Base-by-base conservation (phyloP, 2,329 filamentous ascomycete species). In the Fonsecaea multimorphosa region DNA sequence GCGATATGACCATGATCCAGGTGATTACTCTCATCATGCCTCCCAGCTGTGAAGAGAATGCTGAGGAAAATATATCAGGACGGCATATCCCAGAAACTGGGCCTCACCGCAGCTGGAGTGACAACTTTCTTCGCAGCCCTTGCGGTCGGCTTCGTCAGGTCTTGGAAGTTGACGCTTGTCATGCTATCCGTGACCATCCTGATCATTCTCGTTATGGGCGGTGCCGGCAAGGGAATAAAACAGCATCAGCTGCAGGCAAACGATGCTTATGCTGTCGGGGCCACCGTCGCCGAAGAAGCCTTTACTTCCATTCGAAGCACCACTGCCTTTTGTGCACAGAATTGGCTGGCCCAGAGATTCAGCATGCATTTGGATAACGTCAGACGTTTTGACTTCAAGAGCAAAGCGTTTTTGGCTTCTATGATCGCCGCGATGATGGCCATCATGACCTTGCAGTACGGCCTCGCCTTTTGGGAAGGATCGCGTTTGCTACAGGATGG, bases 1-100 rank as follows among this genome's bases (percentile, higher is more conserved):
- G 92, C 11, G 93, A 97, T 76, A 96, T 92, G 57, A 97, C 96
- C 73, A 81, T 96, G 62, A 89, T 98, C 61, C 93, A 97, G 77
- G 93, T 36, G 11, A 36, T 34, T 34, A 9, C 16, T 24, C 22
- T 56, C 16, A 9, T 6, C n/a, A 1, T 5, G 38, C n/a, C 38
- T 40, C 4, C n/a, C 38, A 11, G 2, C 3, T n/a, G 38, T 40
- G 38, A 40, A 40, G 38, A 40, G 14, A 19, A 40, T 40, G 16
- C 38, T 40, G 11, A 40, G 14, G 14, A 16, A 38, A 12, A n/a
- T 16, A 40, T 63, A 92, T 98, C 66, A 70, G 51, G 65, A 60
- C n/a, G 70, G 70, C 7, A 36, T 72, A 27, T 67, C 67, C 11
- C 68, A 71, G 44, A 72, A 72, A 51, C 61, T 72, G 24, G 70